phyloP scores from a whole-genome alignment of 2,329 filamentous ascomycete genomes.

The Erysiphe pulchra region DNA sequence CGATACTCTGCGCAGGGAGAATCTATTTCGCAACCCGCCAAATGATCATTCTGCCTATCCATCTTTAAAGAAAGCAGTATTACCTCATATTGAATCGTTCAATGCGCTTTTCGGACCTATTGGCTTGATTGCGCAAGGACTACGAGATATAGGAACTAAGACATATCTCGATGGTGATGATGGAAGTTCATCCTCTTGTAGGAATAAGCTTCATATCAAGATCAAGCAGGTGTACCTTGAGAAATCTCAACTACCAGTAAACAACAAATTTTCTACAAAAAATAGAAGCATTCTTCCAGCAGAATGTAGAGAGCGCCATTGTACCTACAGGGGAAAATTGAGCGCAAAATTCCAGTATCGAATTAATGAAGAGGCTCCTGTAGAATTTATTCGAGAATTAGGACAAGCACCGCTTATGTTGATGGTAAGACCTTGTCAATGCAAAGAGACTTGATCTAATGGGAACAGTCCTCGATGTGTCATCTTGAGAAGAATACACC shows the following conservation, averaged over 20 bases:
- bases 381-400: constrained; percentile 61
- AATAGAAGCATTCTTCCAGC: constrained; percentile 73
- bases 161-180: constrained; percentile 64
- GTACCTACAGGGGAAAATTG: constrained; percentile 70
- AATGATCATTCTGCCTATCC: constrained; percentile 75
- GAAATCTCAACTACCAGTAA: constrained; percentile 51
- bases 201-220: constrained; percentile 54
- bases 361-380: constrained; percentile 66
- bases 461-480: constrained; percentile 52
- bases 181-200: constrained; percentile 23
- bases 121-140: constrained; percentile 46
- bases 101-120: constrained; percentile 61
- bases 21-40: constrained; percentile 72
- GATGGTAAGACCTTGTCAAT: constrained; percentile 29
- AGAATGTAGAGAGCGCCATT: constrained; percentile 84
- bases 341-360: constrained; percentile 61
- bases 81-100: constrained; percentile 88
- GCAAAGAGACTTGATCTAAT: constrained; percentile 6
- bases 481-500: constrained; percentile 74
- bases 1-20: constrained; percentile 62
- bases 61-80: constrained; percentile 57
- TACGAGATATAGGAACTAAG: constrained; percentile 78
- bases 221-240: constrained; percentile 64
- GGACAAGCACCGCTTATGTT: constrained; percentile 86
- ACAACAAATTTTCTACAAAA: constrained; percentile 56